Conservation (phyloP, 176 grass and related monocot genomes). For the Oryza punctata region DNA sequence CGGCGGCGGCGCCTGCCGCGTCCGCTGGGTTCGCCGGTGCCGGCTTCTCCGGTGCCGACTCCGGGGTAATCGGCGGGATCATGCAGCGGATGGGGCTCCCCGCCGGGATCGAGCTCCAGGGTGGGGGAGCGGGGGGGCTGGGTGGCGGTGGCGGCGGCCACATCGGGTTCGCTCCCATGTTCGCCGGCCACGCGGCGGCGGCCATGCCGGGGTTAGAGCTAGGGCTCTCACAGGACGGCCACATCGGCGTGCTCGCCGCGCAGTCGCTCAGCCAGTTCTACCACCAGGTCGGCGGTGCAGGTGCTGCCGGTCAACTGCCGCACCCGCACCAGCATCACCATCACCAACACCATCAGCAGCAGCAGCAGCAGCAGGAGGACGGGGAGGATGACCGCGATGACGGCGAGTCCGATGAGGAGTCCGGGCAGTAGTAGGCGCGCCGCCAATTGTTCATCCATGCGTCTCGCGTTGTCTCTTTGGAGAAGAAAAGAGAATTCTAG, state of each 20-base stretch:
- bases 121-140: constrained; percentile 31
- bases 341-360: constrained; percentile 38
- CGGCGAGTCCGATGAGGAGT: constrained; percentile 60
- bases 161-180: constrained; percentile 73
- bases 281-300: constrained; percentile 53
- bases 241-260: constrained; percentile 62
- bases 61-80: constrained; percentile 43
- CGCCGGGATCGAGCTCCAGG: constrained; percentile 46
- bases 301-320: constrained; percentile 52
- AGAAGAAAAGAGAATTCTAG: neutral
- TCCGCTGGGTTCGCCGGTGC: constrained; percentile 46
- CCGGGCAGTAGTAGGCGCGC: constrained; percentile 51
- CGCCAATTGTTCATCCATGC: neutral
- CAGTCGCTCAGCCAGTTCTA: constrained; percentile 69
- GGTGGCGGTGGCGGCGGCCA: constrained; percentile 21
- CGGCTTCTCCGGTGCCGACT: constrained; percentile 41
- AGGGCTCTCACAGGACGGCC: constrained; percentile 70
- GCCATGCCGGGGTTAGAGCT: constrained; percentile 75
- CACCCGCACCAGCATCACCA: constrained; percentile 52
- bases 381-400: constrained; percentile 62
- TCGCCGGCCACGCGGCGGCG: constrained; percentile 51
- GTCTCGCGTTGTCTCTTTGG: constrained; percentile 19
- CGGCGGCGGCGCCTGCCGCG: constrained; percentile 29
- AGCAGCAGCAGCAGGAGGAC: constrained; percentile 49
- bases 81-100: constrained; percentile 65